A percentile compares a stretch with the other conserved stretches of the same genome.
These are phyloP conservation scores for Inonotus hispidus DNA, from an alignment of 1,284 basidiomycete species.

Conservation along the genomic window DNA sequence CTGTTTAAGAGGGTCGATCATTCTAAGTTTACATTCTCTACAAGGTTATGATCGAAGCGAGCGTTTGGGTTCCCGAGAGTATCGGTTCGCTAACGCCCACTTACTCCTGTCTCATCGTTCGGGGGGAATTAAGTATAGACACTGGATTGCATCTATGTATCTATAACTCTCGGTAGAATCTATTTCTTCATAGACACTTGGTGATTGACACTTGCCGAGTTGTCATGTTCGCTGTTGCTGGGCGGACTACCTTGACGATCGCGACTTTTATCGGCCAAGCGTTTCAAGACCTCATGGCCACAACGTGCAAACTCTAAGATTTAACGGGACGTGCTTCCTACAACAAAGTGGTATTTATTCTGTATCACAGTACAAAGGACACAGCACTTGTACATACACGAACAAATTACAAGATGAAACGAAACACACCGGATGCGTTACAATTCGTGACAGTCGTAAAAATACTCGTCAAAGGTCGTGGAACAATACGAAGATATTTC, in stretches of 20 bases:
- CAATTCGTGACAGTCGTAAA: constrained; percentile 10
- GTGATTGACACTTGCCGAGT: background rate
- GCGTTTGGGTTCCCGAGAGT: background rate
- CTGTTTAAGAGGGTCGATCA: background rate
- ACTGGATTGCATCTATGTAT: background rate
- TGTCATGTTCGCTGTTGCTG: background rate
- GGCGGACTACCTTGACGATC: background rate
- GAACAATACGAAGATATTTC: background rate
- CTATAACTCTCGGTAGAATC: background rate
- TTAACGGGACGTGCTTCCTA: background rate
- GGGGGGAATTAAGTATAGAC: background rate
- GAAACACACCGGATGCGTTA: background rate
- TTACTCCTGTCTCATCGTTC: background rate
- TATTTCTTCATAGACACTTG: too few relatives aligned
- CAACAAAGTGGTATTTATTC: background rate
- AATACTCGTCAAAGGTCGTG: constrained; percentile 2
- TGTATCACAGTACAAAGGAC: background rate
- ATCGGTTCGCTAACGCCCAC: background rate
- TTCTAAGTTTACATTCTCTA: background rate
- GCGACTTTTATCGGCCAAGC: background rate
- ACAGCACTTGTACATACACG: background rate
- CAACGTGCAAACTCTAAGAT: background rate
- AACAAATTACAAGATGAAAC: background rate
- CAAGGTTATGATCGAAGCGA: constrained; percentile 7
- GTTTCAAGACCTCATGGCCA: background rate